Percentiles rank a stretch among this genome's conserved stretches.
These are phyloP conservation scores for Dioszegia hungarica DNA, from an alignment of 768 basidiomycete species.

Conservation along the genomic window DNA sequence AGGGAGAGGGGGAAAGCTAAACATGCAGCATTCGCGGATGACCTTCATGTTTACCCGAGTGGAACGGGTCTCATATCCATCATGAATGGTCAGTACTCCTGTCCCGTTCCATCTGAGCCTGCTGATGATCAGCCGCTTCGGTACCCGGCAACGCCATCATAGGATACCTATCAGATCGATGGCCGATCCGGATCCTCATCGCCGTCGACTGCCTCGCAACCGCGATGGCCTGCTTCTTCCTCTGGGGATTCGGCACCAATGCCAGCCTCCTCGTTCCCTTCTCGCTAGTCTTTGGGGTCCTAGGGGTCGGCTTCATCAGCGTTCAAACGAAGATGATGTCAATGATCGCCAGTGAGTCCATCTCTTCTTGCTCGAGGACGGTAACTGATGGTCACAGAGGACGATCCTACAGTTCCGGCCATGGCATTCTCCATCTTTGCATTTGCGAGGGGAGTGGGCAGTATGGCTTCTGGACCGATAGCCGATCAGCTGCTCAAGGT, in stretches of 20 bases:
- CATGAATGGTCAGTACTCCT: slow-evolving; percentile 28
- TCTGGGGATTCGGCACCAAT: slow-evolving; percentile 44
- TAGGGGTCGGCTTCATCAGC: slow-evolving; percentile 33
- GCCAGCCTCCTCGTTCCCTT: slow-evolving; percentile 27
- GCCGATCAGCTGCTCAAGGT: slow-evolving; percentile 37
- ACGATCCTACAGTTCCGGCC: slow-evolving; percentile 25
- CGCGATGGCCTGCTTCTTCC: slow-evolving; percentile 33
- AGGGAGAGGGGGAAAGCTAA: too few relatives aligned
- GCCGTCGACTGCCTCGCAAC: slow-evolving; percentile 29
- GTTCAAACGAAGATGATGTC: slow-evolving; percentile 40
- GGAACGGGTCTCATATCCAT: slow-evolving; percentile 39
- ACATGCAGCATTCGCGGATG: slow-evolving; percentile 38
- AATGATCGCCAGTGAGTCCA: slow-evolving; percentile 33
- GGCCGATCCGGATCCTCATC: slow-evolving; percentile 29
- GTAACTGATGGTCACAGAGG: slow-evolving; percentile 15
- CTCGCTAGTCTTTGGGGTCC: slow-evolving; percentile 28
- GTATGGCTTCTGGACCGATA: slow-evolving; percentile 41
- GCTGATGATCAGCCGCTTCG: slow-evolving; percentile 43
- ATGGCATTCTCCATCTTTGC: slow-evolving; percentile 37
- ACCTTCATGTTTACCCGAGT: slow-evolving; percentile 25
- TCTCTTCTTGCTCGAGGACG: neutral
- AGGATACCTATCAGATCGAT: slow-evolving; percentile 36
- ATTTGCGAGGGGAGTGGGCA: slow-evolving; percentile 35
- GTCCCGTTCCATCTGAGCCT: neutral
- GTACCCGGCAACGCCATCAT: slow-evolving; percentile 33